Evolutionary conservation across 108 stramenopile genomes (phyloP), one percentile per base, ranked within the genome.

Genomic region (Pseudonitzschia pungens): DNA sequence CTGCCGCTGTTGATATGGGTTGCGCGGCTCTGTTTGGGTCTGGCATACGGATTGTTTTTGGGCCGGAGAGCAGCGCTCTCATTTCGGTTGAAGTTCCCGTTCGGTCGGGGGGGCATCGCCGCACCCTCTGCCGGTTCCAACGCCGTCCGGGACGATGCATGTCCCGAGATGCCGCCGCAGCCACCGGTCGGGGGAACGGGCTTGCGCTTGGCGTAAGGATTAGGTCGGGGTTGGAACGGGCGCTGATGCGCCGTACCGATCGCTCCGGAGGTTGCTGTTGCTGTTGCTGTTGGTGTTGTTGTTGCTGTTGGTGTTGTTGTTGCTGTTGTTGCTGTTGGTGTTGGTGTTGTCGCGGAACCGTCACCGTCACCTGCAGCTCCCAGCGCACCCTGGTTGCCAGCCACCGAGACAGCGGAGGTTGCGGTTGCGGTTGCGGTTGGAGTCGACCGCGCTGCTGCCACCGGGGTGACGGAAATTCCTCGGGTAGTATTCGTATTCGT

Each of bases 31-130:
- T 54, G 7, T 24, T 54, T 54, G n/a, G 53, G n/a, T 9, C n/a
- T n/a, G 22, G 24, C 53, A 54, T 24, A 54, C 15, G 8, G 53
- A 54, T 54, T 54, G 53, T 54, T 54, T n/a, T n/a, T n/a, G 53
- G 53, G 22, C 24, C 24, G n/a, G 14, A 15, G 9, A 54, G 24
- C 53, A n/a, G n/a, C n/a, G n/a, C n/a, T n/a, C n/a, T n/a, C n/a
- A n/a, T n/a, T n/a, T n/a, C n/a, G n/a, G n/a, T n/a, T n/a, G n/a
- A n/a, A n/a, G 24, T 54, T 54, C 10, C 22, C n/a, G 8, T 54
- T 21, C n/a, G 14, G 10, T 24, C n/a, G 14, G 24, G 53, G 22
- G 15, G 14, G 14, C 15, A 54, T 15, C n/a, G 53, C 0, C 22
- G 24, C 11, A 24, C 14, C 14, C 24, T 9, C 24, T 15, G 24